Conservation (phyloP, 164 flowering plant genomes). For the Piper betle region DNA sequence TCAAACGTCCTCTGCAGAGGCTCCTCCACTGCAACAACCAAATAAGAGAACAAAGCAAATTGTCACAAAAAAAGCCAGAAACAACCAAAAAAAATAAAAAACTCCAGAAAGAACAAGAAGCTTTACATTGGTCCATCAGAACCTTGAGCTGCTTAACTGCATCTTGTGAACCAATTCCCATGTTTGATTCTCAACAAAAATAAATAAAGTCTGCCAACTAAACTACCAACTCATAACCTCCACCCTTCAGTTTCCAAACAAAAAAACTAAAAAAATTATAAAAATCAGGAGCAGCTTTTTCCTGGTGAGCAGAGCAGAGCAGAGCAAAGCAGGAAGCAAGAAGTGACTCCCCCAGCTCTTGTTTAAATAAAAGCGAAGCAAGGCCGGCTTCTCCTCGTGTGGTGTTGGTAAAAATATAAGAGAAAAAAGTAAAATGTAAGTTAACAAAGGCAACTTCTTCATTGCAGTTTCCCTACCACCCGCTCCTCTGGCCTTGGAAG, state of each 20-base stretch:
- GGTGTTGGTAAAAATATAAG: neutral
- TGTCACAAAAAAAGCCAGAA: neutral
- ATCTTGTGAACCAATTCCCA: constrained; percentile 40
- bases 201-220: neutral
- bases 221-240: too few relatives aligned
- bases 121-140: constrained; percentile 43
- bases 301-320: too few relatives aligned
- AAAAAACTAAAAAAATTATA: too few relatives aligned
- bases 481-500: too few relatives aligned
- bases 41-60: neutral
- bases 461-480: neutral
- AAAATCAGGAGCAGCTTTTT: too few relatives aligned
- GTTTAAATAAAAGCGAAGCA: neutral
- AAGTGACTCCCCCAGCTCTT: too few relatives aligned
- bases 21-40: constrained; percentile 18
- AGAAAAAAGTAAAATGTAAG: neutral
- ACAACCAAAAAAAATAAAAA: neutral
- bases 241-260: too few relatives aligned
- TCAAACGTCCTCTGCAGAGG: constrained; percentile 19
- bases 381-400: neutral
- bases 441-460: neutral
- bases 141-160: constrained; percentile 39
- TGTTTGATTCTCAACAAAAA: constrained; percentile 5
- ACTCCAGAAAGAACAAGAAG: neutral
- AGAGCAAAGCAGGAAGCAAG: too few relatives aligned